Evolutionary conservation across 164 flowering plant genomes (phyloP), one percentile per base, ranked within the genome.

Genomic region (Kingdonia uniflora): DNA sequence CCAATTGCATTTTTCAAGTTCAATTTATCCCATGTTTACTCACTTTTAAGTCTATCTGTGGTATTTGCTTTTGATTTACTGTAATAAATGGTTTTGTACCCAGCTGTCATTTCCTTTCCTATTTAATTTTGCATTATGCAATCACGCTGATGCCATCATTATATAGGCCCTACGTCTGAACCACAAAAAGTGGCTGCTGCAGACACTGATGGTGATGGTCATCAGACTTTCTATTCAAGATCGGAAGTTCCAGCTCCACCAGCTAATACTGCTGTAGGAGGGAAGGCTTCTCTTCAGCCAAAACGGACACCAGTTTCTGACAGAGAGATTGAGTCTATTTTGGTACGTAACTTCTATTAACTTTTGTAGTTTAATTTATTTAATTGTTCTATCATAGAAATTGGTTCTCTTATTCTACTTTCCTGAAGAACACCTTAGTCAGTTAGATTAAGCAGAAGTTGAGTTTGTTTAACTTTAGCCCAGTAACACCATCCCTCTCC

Each of bases 221-320:
- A 55, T 56, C 63, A 71, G 66, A 68, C 70, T 56, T 65, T n/a
- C n/a, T n/a, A n/a, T n/a, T n/a, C 78, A 12, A 67, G 63, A 22
- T 64, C 72, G 19, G 58, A 64, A 46, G 72, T 65, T 63, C 68
- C 66, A 39, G 55, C 59, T 19, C 44, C 70, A 29, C 62, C 71
- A 20, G 50, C 69, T 39, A 66, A 63, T 39, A 40, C 72, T 54
- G 52, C 72, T 55, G 63, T 65, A 11, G 88, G 87, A 61, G 96
- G 96, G 45, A 88, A 81, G 61, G 96, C 95, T 57, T 82, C 96
- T 54, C 77, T 74, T 63, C 95, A 81, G 74, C 96, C 91, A 49
- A 81, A 85, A 62, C 68, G 87, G 54, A 85, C 80, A 21, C 88
- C 95, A 16, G 64, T 85, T 24, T 63, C 91, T 6, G 75, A 80